A percentile compares a stretch with the other conserved stretches of the same genome.
Conservation (phyloP, 1,284 basidiomycete species). For the Apiotrichum porosum region DNA sequence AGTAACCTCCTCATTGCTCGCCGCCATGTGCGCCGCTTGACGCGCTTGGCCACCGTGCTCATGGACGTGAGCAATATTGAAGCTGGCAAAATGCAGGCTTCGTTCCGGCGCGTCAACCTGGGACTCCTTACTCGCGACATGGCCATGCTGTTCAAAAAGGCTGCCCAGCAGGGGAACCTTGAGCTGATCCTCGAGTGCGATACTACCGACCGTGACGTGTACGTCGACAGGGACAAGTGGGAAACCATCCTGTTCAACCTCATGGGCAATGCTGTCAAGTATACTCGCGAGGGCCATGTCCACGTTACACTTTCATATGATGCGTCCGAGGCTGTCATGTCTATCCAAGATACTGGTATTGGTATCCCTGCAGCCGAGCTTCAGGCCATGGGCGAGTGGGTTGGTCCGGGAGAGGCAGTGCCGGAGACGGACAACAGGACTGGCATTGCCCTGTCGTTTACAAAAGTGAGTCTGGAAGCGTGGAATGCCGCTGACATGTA, state of each 20-base stretch:
- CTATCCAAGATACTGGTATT: slow-evolving; percentile 48
- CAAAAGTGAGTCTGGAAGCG: slow-evolving; percentile 12
- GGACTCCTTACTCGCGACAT: slow-evolving; percentile 46
- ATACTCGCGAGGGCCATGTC: slow-evolving; percentile 35
- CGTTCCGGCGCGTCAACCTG: slow-evolving; percentile 45
- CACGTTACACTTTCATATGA: slow-evolving; percentile 30
- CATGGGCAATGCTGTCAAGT: slow-evolving; percentile 47
- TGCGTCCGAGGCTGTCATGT: slow-evolving; percentile 24
- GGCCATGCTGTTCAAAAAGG: slow-evolving; percentile 44
- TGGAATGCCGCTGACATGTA: too few species aligned
- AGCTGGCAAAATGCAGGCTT: slow-evolving; percentile 40
- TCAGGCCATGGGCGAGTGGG: too few species aligned
- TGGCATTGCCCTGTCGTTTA: slow-evolving; percentile 44
- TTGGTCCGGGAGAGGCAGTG: too few species aligned
- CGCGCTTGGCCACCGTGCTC: slow-evolving; percentile 43
- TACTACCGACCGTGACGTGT: slow-evolving; percentile 30
- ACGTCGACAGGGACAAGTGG: slow-evolving; percentile 49
- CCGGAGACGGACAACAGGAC: slow-evolving; percentile 49
- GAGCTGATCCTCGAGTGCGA: slow-evolving; percentile 46
- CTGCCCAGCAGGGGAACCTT: slow-evolving; percentile 36
- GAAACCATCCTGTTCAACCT: slow-evolving; percentile 51
- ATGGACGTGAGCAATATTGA: slow-evolving; percentile 47
- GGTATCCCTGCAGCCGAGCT: slow-evolving; percentile 38
- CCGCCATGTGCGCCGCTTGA: slow-evolving; percentile 41
- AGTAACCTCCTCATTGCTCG: slow-evolving; percentile 43